Conservation (phyloP, 2,329 filamentous ascomycete species). For the Macrophomina tecta region DNA sequence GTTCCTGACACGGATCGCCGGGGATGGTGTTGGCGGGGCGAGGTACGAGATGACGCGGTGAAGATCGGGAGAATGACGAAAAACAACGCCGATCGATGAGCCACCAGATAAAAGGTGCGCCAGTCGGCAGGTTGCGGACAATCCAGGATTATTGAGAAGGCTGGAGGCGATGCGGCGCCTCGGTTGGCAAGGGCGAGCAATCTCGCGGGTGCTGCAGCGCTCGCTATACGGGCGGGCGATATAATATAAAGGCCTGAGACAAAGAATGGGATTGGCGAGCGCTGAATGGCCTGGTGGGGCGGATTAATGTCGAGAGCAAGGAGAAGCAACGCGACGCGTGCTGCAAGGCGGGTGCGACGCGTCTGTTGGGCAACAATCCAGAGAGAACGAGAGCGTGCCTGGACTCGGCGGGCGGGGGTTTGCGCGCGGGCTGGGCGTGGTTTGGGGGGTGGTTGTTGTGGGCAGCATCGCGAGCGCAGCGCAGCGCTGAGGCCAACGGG, state of each 20-base stretch:
- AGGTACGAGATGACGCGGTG: not conserved
- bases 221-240: not conserved
- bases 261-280: conserved; percentile 17
- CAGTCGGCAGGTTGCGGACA: not conserved
- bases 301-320: conserved; percentile 23
- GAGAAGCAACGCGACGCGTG: conserved; percentile 26
- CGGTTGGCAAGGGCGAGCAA: not conserved
- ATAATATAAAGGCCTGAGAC: conserved; percentile 1
- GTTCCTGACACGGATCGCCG: not conserved
- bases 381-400: not conserved
- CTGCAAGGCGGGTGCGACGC: conserved; percentile 27
- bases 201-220: not conserved
- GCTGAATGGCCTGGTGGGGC: conserved; percentile 13
- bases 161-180: not conserved
- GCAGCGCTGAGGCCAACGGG: conserved; percentile 1
- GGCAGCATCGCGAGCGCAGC: too few species aligned
- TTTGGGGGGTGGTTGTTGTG: not conserved
- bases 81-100: not conserved
- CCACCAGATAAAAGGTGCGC: not conserved
- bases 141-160: not conserved
- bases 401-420: not conserved
- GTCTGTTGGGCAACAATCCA: conserved; percentile 27
- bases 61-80: conserved; percentile 6
- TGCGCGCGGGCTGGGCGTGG: not conserved
- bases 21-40: not conserved